Evolutionary conservation across 768 basidiomycete genomes (phyloP), one percentile per base, ranked within the genome.

Genomic region (Asterophora parasitica): DNA sequence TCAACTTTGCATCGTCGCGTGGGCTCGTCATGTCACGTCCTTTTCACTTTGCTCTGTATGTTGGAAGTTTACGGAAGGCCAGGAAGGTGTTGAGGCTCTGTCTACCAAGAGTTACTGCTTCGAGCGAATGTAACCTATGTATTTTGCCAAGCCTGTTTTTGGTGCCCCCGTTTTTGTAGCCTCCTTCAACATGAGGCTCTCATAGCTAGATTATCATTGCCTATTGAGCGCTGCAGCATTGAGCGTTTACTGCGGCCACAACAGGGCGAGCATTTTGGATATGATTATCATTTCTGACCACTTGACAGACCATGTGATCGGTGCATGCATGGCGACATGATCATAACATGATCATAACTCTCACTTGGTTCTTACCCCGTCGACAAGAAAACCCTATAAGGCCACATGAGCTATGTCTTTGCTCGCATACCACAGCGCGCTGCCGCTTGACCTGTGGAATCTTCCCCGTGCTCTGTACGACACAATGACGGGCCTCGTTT

Each of bases 371-470:
- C 42, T 42, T 41, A 33, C 38, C 36, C 15, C 47, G 33, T 49
- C 54, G 49, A 40, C 46, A 30, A 30, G 30, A 38, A 38, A 50
- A n/a, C 20, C 23, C 34, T 53, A 55, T 46, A 54, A 51, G 39
- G 32, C 43, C 15, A 32, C 15, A 41, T 50, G 54, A 37, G 35
- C 23, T 31, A 72, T 72, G 71, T 64, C 65, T 49, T 48, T 64
- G 7, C 59, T 71, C 37, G 59, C 64, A 26, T 61, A 65, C 49
- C 65, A 70, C 54, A 63, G 57, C 50, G 60, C 59, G 36, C 59
- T 70, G 34, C 66, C 69, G 20, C 53, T 68, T 53, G 68, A 69
- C 58, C 57, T 69, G 51, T 67, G 67, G 65, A 67, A 69, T 49
- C 43, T 70, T 16, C 51, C 69, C 20, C 59, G 61, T 33, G 58